A percentile compares a stretch with the other conserved stretches of the same genome.
phyloP scores from a whole-genome alignment of 129 eudicot genomes.

The Mikania micrantha region DNA sequence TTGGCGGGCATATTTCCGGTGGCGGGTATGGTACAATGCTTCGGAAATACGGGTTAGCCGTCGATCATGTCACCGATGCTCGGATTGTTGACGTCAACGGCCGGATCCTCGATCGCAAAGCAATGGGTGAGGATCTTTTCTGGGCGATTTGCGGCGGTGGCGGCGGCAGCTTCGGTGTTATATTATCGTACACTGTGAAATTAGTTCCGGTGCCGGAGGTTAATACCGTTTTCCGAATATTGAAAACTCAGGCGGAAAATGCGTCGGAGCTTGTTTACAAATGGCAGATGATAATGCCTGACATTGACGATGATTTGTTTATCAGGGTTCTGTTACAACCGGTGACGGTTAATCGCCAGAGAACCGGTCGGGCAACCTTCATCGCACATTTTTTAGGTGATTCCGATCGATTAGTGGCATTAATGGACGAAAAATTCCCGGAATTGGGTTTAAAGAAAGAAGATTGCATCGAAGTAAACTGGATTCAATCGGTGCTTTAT shows the following conservation, averaged over 20 bases:
- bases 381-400: conserved; percentile 38
- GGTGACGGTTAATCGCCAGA: conserved; percentile 16
- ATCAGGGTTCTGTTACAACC: conserved; percentile 32
- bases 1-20: conserved; percentile 51
- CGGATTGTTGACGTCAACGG: conserved; percentile 28
- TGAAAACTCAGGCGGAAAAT: conserved; percentile 19
- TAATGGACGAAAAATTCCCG: conserved; percentile 28
- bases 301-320: conserved; percentile 31
- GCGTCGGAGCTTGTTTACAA: conserved; percentile 22
- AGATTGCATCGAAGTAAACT: conserved; percentile 40
- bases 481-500: conserved; percentile 37
- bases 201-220: conserved; percentile 34
- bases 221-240: conserved; percentile 35
- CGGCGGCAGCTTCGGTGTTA: conserved; percentile 48
- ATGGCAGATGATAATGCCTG: conserved; percentile 30
- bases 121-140: conserved; percentile 59
- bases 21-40: conserved; percentile 49
- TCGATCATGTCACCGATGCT: conserved; percentile 44
- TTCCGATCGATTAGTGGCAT: conserved; percentile 14
- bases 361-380: conserved; percentile 31
- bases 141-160: conserved; percentile 59
- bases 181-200: conserved; percentile 31
- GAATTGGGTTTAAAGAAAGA: conserved; percentile 32
- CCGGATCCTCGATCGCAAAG: conserved; percentile 16
- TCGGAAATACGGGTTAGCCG: conserved; percentile 36